Base-by-base conservation (phyloP, 2,329 filamentous ascomycete species). In the Aphanoascus verrucosus region DNA sequence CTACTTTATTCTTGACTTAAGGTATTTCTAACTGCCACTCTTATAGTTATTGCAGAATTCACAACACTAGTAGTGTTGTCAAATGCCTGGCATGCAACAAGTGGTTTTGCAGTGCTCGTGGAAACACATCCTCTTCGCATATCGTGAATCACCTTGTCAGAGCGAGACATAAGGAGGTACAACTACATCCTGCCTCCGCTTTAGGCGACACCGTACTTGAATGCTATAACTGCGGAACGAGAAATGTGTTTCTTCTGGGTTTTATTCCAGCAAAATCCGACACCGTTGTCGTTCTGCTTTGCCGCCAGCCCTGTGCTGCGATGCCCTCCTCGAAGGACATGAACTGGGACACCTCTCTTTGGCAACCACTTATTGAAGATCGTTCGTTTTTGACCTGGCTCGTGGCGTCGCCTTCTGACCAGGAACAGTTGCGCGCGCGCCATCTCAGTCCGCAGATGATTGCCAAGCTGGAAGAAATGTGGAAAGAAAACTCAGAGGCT, bases 221-320 rank as follows among this genome's bases (percentile, higher is more conserved):
- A 74, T 98, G 93, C 74, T 98, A 98, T 75, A 97, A 96, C 72
- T 98, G 93, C 70, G 93, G 91, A 45, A 96, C 88, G n/a, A 97
- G 96, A 74, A 98, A 98, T 68, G 91, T 96, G 47, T 98, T 98
- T 63, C 77, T 97, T 35, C 83, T 98, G 28, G 93, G 93, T 5
- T 98, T 98, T 68, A 98, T 98, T 62, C 94, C 93, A 8, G 93
- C 93, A 54, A 98, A 98, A 68, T 97, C 93, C 9, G 94, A 98
- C 65, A 96, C 93, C 0, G 93, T 98, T 28, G 94, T 98, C 6
- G 93, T 98, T 20, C 81, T 98, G 43, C 80, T 98, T 37, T 98
- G 93, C 69, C 89, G 93, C 57, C 93, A 97, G 70, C 93, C 93
- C 45, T 98, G 93, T 69, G 93, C 91, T 34, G 85, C 93, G 28